Evolutionary conservation across 352 stramenopile genomes (phyloP).

Genomic region (Peronospora belbahrii): DNA sequence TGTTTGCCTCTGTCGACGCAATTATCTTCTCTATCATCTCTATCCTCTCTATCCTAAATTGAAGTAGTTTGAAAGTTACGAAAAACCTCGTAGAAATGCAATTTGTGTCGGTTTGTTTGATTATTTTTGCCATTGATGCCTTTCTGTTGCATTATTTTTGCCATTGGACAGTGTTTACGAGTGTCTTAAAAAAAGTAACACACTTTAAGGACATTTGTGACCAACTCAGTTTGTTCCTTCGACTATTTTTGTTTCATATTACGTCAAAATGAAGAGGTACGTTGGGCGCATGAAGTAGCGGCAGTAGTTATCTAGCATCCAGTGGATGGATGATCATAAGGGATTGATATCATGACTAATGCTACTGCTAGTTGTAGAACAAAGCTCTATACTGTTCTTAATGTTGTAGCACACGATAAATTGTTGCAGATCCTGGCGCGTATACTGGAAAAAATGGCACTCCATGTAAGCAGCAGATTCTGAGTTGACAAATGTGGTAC

Average conservation of each 20-base stretch:
- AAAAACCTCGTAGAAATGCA: conserved; percentile 9
- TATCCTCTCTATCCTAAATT: too few species aligned
- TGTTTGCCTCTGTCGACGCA: too few species aligned
- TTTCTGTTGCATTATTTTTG: too few species aligned
- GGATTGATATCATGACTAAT: too few species aligned
- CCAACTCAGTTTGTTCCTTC: neutral
- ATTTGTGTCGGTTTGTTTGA: neutral
- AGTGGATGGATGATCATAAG: too few species aligned
- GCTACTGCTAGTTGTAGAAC: conserved; percentile 6
- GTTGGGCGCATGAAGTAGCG: neutral
- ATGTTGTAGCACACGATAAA: conserved; percentile 38
- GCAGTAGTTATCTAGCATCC: too few species aligned
- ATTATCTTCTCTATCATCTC: too few species aligned
- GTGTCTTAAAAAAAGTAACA: too few species aligned
- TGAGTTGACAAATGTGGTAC: neutral
- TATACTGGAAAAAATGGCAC: conserved; percentile 46
- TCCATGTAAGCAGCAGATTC: conserved; percentile 25
- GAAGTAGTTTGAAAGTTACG: neutral
- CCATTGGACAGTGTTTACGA: too few species aligned
- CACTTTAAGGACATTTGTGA: too few species aligned
- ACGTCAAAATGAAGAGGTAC: conserved; percentile 3
- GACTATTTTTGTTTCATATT: conserved; percentile 1
- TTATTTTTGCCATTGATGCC: too few species aligned
- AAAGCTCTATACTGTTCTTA: conserved; percentile 24
- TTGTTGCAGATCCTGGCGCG: conserved; percentile 43